A percentile compares a stretch with the other conserved stretches of the same genome.
Conservation (phyloP, 2,329 filamentous ascomycete species). For the Verticillium tricorpus region DNA sequence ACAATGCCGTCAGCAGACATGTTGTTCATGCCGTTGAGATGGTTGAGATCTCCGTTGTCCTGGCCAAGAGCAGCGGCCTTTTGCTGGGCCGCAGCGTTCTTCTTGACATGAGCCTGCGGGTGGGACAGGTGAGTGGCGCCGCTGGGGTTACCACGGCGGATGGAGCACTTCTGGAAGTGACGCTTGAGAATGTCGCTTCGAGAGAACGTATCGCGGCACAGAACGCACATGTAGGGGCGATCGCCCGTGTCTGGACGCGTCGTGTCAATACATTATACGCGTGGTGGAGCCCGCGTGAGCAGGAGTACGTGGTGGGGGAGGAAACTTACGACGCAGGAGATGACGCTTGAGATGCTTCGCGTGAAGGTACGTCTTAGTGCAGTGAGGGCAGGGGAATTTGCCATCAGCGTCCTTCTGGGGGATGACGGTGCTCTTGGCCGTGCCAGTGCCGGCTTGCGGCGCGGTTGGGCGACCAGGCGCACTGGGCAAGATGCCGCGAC, state of each 20-base stretch:
- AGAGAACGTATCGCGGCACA: slow-evolving; percentile 97
- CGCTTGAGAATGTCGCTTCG: slow-evolving; percentile 97
- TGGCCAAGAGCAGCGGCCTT: slow-evolving; percentile 41
- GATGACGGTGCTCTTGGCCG: slow-evolving; percentile 75
- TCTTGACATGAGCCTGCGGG: slow-evolving; percentile 84
- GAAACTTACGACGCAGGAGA: slow-evolving; percentile 83
- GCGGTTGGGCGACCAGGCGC: slow-evolving; percentile 81
- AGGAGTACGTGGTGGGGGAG: slow-evolving; percentile 12
- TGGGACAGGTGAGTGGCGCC: slow-evolving; percentile 93
- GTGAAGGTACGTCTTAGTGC: slow-evolving; percentile 96
- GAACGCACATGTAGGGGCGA: slow-evolving; percentile 94
- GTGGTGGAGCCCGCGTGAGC: not conserved
- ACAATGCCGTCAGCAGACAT: slow-evolving; percentile 54
- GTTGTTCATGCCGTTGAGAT: slow-evolving; percentile 57
- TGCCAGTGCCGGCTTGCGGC: slow-evolving; percentile 62
- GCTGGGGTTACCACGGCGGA: slow-evolving; percentile 91
- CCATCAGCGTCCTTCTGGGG: slow-evolving; percentile 95
- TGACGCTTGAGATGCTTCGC: slow-evolving; percentile 97
- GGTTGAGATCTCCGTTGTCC: slow-evolving; percentile 50
- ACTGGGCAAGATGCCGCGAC: slow-evolving; percentile 85
- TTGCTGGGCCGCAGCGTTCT: slow-evolving; percentile 60
- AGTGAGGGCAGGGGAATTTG: slow-evolving; percentile 97
- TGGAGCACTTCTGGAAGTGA: slow-evolving; percentile 98
- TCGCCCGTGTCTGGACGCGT: slow-evolving; percentile 77
- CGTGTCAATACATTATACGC: slow-evolving; percentile 3